Evolutionary conservation across 495 filamentous ascomycete species (phyloP).

Genomic region (Neurospora sp.): DNA sequence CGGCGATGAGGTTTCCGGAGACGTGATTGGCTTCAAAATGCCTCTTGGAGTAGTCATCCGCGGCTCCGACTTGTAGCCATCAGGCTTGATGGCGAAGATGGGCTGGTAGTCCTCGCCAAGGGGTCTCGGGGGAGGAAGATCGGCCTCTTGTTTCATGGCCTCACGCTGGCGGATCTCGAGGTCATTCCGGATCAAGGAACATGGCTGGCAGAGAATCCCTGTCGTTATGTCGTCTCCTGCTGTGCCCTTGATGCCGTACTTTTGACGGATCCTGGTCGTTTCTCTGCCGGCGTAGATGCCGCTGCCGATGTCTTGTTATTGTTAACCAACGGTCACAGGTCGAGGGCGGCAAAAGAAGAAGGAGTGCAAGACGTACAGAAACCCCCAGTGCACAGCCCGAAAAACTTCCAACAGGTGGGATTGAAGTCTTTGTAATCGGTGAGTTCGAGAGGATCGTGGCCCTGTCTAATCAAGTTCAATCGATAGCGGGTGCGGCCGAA

Average conservation of each 20-base stretch:
- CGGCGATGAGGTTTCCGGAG: neutral
- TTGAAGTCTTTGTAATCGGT: conserved; percentile 13
- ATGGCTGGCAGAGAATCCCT: conserved; percentile 20
- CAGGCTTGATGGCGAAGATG: conserved; percentile 8
- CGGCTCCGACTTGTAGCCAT: conserved; percentile 12
- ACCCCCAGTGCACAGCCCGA: conserved; percentile 6
- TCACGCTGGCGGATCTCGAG: conserved; percentile 16
- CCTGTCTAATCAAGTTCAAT: conserved; percentile 4
- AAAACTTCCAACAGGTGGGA: conserved; percentile 11
- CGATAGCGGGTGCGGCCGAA: conserved; percentile 15
- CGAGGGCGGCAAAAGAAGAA: neutral
- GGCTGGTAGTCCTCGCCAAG: conserved; percentile 15
- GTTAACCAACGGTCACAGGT: neutral
- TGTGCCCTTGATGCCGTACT: conserved; percentile 16
- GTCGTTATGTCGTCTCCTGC: conserved; percentile 12
- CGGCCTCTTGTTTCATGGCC: neutral
- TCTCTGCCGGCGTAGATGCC: conserved; percentile 16
- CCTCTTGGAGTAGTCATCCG: conserved; percentile 1
- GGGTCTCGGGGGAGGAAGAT: conserved; percentile 9
- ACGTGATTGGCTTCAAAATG: neutral
- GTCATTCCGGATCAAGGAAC: conserved; percentile 18
- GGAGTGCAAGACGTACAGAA: conserved; percentile 5
- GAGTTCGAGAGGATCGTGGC: conserved; percentile 12
- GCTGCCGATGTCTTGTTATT: conserved; percentile 13
- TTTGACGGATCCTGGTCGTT: conserved; percentile 12